Base-by-base conservation (phyloP, 345 rosid species). In the Firmiana major region DNA sequence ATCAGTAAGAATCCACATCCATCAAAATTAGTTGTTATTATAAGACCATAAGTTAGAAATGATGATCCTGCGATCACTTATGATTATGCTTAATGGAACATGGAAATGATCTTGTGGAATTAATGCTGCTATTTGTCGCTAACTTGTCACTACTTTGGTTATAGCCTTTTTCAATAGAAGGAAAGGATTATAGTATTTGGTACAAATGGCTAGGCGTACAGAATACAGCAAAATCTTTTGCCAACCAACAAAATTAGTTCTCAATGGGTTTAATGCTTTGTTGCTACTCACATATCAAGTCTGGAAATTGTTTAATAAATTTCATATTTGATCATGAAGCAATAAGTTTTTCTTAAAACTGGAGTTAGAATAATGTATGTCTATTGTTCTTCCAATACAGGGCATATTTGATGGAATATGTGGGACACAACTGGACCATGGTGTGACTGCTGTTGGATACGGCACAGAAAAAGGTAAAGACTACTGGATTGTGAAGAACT, bases 381-480 rank as follows among this genome's bases (percentile, higher is more conserved):
- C 28, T 54, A 21, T 31, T n/a, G n/a, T 34, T 24, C 10, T 65
- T 48, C 21, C 34, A 26, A 48, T 54, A 53, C 71, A 94, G 99
- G 99, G 99, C 67, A 16, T 95, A 28, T 95, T 90, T 80, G 84
- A 85, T 0, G 99, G 99, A 55, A 31, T 0, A 57, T 95, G 99
- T 75, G 97, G 98, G 9, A 89, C 93, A 0, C 75, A 83, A 15
- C 83, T 95, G 75, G 96, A 95, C 90, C 99, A 95, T 45, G 99
- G 99, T 31, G 98, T 95, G 78, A 79, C 86, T 16, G 97, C 92
- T 0, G 99, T 95, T 0, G 99, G 99, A 24, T 95, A 95, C 11
- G 99, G 99, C 69, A 85, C 89, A 26, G 99, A 93, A 36, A 77
- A 88, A 2, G 98, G 96, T 38, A 73, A 79, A 45, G 97, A 89